Evolutionary conservation across 768 basidiomycete genomes (phyloP), one percentile per base, ranked within the genome.

Genomic region (Rhizopogon vulgaris): DNA sequence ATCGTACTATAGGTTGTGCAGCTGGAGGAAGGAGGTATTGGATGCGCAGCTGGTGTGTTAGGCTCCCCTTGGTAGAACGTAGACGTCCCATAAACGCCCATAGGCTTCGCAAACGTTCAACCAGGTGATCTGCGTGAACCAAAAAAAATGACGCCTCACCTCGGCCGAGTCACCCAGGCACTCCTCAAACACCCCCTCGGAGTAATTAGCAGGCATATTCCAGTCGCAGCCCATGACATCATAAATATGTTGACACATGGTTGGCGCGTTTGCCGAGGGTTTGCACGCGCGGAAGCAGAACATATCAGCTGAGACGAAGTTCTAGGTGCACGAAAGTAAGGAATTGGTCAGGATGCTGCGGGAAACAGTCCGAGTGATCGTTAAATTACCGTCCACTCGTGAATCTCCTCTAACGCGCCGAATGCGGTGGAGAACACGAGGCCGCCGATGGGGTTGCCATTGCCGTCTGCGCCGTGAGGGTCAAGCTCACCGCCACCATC

Each of bases 261-360:
- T 64, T 1, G 80, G 76, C 2, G 83, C 79, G 22, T 65, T 68
- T 1, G 70, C 71, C 34, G 66, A 66, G 24, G 78, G 76, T 51
- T 79, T 80, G 66, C 85, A 88, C 14, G 78, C 84, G 41, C 86
- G 80, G 71, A 88, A 78, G 70, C 87, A 90, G 69, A 87, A 90
- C 56, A 78, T 66, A 41, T 71, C 62, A 55, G 71, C 71, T 4
- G 78, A 74, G 51, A 89, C 72, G 60, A 84, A 86, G 66, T 84
- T 82, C 82, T 84, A 56, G 54, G 34, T 45, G 42, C 17, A 28
- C 43, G 3, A 37, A 52, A 45, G 40, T 12, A 41, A 34, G 32
- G 58, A 45, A n/a, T 41, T 24, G 8, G 36, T 38, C 32, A 53
- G 38, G 18, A 57, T 24, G 27, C 36, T 9, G 30, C 24, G 37